Base-by-base conservation (phyloP, 495 filamentous ascomycete genomes). In the Pyronema domesticum region DNA sequence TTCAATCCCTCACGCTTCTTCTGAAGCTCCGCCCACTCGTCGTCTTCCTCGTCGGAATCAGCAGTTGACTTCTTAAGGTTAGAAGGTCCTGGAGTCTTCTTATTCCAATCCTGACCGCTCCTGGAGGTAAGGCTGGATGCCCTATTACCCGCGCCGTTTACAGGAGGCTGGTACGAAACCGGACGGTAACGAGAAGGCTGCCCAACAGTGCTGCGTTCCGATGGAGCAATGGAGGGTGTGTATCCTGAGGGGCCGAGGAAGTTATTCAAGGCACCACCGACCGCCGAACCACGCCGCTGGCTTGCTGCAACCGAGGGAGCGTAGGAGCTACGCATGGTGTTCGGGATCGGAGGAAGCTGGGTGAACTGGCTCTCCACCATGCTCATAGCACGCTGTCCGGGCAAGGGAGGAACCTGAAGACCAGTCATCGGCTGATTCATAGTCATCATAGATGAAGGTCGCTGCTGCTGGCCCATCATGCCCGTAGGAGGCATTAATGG, bases 161-260 rank as follows among this genome's bases (percentile, higher is more conserved):
- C 64, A 42, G 61, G 59, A 33, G 72, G 68, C 37, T 68, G 58
- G 54, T 77, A 74, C 33, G 85, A 89, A 0, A 98, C 88, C 0
- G 93, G 89, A 11, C 93, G 80, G 68, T 98, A 98, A n/a, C 91
- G 80, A 37, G 85, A 80, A 19, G 89, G 85, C 47, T 89, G 71
- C 3, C 91, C 93, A 54, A 95, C 74, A 65, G 87, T 96, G 69
- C 86, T 95, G 48, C 91, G 81, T 69, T 98, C 91, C 0, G 85
- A 94, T 4, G 91, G 93, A 4, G 91, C 89, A 54, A 96, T 89
- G 3, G 80, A 84, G 3, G 82, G 71, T 0, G 81, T 73, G 64
- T 86, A 86, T 15, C 76, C 75, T 50, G 61, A 60, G 39, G 63
- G 10, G 13, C 52, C 52, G 30, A 46, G 37, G 37, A 53, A 53